Base-by-base conservation (phyloP, 441 rosid genomes). In the Metrosideros polymorpha region DNA sequence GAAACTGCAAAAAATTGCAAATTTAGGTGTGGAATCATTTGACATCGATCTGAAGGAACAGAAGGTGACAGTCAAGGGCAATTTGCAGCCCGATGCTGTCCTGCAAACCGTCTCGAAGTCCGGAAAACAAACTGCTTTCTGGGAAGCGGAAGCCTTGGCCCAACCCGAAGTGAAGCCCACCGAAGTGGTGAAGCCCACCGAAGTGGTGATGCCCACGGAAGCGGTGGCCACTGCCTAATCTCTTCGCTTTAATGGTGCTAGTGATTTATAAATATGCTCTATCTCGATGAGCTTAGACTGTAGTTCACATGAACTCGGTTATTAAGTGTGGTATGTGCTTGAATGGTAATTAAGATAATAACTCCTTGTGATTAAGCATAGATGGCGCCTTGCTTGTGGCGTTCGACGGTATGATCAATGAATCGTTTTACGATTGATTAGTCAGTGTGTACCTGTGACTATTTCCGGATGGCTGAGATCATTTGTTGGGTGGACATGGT, bases 1-100 rank as follows among this genome's bases (percentile, higher is more conserved):
- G 61, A 19, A 53, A 83, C 35, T 4, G n/a, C 43, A 32, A 50
- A 84, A 55, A 32, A 27, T 43, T 27, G 39, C 32, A 56, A 76
- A 24, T 71, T 18, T 45, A 87, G 88, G 88, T 35, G 88, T 87
- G 57, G 88, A 87, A 56, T 84, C 88, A 45, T 87, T 87, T 43
- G 84, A 87, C 85, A 84, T 87, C n/a, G 86, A 87, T 59, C 59
- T 87, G 86, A 59, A 87, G 77, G 84, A 87, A n/a, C 86, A 87
- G 86, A 87, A 87, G 57, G 88, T 87, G 84, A 87, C 88, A 2
- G 88, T 87, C 35, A 87, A 84, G 51, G 86, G 88, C 56, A 84
- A 87, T 42, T 51, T 87, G 84, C 86, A 87, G 77, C 84, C 88
- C 12, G 86, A 87, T 49, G 88, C 84, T 50, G 88, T 87, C 56